phyloP scores from a whole-genome alignment of 345 rosid genomes.

The Ceriops tagal region DNA sequence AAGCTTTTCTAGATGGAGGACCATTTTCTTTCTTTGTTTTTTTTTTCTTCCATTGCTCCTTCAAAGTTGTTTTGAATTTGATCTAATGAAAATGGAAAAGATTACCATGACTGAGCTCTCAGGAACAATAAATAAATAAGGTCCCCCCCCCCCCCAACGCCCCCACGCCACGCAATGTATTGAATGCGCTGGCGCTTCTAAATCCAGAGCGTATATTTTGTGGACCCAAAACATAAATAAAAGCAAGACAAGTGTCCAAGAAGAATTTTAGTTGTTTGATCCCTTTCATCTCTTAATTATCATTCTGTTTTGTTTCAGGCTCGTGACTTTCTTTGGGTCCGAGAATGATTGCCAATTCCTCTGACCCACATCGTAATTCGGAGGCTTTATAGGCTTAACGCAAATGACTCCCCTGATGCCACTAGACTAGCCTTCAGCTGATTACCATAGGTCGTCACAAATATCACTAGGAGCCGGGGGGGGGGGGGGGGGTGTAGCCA shows the following conservation, averaged over 20 bases:
- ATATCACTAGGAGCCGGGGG: not conserved
- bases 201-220: constrained; percentile 17
- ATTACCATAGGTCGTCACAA: not conserved
- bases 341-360: too few species aligned
- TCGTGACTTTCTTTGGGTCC: too few species aligned
- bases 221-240: constrained; percentile 19
- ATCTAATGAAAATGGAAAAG: not conserved
- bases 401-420: too few species aligned
- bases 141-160: not conserved
- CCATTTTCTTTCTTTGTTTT: constrained; percentile 2
- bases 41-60: not conserved
- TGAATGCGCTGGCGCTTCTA: not conserved
- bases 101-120: constrained; percentile 27
- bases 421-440: too few species aligned
- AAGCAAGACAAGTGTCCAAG: not conserved
- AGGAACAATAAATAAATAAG: not conserved
- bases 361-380: too few species aligned
- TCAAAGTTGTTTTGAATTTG: not conserved
- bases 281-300: constrained; percentile 30
- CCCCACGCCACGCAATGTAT: not conserved
- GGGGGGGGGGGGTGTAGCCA: too few species aligned
- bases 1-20: constrained; percentile 16
- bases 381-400: too few species aligned
- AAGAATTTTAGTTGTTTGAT: constrained; percentile 25
- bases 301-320: not conserved